Evolutionary conservation across 192 early-diverging fungal species (phyloP), one percentile per base, ranked within the genome.

Genomic region (Podila verticillata): DNA sequence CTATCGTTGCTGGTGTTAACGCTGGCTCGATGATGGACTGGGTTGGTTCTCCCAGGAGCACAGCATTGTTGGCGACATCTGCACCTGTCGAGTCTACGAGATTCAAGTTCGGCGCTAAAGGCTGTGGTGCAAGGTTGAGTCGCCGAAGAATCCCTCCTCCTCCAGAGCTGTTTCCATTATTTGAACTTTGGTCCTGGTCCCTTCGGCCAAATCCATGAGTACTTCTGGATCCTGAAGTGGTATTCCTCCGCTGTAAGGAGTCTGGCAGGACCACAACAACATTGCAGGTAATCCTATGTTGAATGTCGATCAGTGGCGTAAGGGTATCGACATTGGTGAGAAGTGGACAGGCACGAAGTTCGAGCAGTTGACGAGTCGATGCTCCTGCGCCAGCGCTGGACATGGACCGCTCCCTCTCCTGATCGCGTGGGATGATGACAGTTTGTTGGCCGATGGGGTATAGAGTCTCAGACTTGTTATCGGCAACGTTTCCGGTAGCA

Each of bases 361-460:
- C 77, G 22, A 80, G 66, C 32, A 80, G 36, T 39, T 80, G 77
- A 24, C 77, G 69, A 13, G 77, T 80, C 7, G 77, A 80, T 29
- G 77, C 69, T 24, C 77, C 77, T 26, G 77, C 77, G 49, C 77
- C 77, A n/a, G 77, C 70, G 49, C 70, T 80, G 54, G 70, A 67
- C 77, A 80, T 80, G 44, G 77, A 61, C 44, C 70, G 47, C 31
- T 80, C 77, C 26, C 77, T 44, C 20, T 72, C 66, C 56, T 54
- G 59, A 22, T 80, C 77, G 4, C 77, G 69, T 2, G 77, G 77
- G 24, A 80, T 72, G 44, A 80, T 72, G 32, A 80, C 77, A 7
- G 70, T 80, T 35, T 80, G 77, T 61, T 80, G 77, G 60, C 77
- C 77, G 64, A 72, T 68, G 34, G 77, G 77, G 70, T 80, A 80